phyloP scores from a whole-genome alignment of 352 stramenopile genomes.

The Blastocystis sp. region DNA sequence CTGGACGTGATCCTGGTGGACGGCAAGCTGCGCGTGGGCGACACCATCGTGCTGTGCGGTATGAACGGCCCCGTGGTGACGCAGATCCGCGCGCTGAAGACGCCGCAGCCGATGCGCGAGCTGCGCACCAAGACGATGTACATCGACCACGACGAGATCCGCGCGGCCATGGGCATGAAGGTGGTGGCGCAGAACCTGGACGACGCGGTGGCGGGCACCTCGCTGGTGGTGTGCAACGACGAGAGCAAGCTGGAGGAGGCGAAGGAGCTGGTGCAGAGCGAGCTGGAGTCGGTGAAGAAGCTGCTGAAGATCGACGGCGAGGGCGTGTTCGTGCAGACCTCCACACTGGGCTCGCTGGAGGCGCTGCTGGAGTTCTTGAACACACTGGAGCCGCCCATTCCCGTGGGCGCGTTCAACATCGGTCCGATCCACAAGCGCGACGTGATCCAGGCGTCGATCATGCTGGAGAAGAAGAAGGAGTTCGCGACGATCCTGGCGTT shows the following conservation, averaged over 20 bases:
- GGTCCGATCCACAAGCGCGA: constrained; percentile 97
- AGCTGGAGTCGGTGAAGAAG: constrained; percentile 19
- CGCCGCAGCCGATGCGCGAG: constrained; percentile 94
- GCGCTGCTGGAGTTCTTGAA: constrained; percentile 94
- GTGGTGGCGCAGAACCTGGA: constrained; percentile 90
- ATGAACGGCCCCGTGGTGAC: constrained; percentile 94
- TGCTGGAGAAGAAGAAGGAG: constrained; percentile 93
- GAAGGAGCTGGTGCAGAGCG: constrained; percentile 81
- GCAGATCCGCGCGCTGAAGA: constrained; percentile 91
- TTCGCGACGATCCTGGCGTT: constrained; percentile 92
- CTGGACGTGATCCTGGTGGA: constrained; percentile 98
- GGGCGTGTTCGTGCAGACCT: constrained; percentile 96
- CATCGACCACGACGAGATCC: constrained; percentile 90
- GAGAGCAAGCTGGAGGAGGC: constrained; percentile 96
- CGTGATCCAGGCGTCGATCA: constrained; percentile 94
- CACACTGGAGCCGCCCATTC: constrained; percentile 82
- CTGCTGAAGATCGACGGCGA: constrained; percentile 85
- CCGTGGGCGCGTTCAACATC: constrained; percentile 85
- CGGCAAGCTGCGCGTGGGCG: constrained; percentile 87
- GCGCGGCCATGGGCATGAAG: constrained; percentile 97
- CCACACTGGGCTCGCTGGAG: constrained; percentile 94
- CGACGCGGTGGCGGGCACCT: constrained; percentile 94
- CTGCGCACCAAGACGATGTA: constrained; percentile 89
- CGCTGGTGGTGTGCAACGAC: constrained; percentile 90
- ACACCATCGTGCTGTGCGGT: constrained; percentile 95